These are phyloP conservation scores for Ascodesmis nigricans DNA, from an alignment of 495 filamentous ascomycete genomes.

Conservation along the genomic window DNA sequence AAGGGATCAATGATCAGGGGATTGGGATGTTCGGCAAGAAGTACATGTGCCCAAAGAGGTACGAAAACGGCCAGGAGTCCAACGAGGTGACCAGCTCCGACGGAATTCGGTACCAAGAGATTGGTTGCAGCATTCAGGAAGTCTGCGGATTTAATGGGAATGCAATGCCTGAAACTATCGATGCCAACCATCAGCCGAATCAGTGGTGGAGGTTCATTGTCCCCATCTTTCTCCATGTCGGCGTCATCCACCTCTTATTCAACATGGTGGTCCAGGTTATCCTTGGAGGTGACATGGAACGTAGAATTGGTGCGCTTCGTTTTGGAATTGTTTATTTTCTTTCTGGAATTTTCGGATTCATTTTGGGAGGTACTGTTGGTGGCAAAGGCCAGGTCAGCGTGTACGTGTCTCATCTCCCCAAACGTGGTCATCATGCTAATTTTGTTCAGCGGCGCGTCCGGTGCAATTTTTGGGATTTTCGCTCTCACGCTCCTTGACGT, in stretches of 20 bases:
- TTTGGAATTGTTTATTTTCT: constrained; percentile 75
- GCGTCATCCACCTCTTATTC: constrained; percentile 83
- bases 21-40: constrained; percentile 21
- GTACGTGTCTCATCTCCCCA: constrained; percentile 7
- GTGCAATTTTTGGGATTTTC: constrained; percentile 73
- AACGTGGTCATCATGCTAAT: constrained; percentile 6
- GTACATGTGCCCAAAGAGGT: constrained; percentile 59
- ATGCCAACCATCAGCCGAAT: constrained; percentile 35
- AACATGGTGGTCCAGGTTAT: constrained; percentile 79
- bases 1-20: constrained; percentile 39
- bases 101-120: too few species aligned
- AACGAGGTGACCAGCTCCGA: too few species aligned
- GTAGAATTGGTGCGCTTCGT: constrained; percentile 59
- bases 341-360: constrained; percentile 87
- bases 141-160: constrained; percentile 57
- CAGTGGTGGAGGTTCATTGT: constrained; percentile 95
- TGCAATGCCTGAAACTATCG: constrained; percentile 6
- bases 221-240: constrained; percentile 88
- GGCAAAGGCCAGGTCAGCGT: constrained; percentile 55
- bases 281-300: constrained; percentile 76
- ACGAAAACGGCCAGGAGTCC: constrained; percentile 19
- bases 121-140: constrained; percentile 56
- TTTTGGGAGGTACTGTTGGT: constrained; percentile 84
- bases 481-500: constrained; percentile 75
- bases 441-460: constrained; percentile 46